Base-by-base conservation (phyloP, 1,284 basidiomycete genomes). In the Clitocybe nebularis region DNA sequence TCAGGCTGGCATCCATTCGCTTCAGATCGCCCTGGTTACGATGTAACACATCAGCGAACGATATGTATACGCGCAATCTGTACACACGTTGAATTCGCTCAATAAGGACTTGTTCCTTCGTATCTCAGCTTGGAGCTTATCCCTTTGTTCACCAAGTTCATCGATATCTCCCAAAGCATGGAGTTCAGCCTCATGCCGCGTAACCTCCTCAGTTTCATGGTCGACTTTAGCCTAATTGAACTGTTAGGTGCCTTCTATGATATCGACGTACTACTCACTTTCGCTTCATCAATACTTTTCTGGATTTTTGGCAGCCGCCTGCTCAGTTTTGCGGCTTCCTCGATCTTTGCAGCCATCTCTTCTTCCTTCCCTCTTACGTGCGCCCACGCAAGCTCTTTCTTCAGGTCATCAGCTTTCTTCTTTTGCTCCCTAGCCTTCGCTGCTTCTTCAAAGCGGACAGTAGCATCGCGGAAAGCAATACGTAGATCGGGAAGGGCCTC, bases 361-460 rank as follows among this genome's bases (percentile, higher is more conserved):
- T 69, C 63, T 57, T 89, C 75, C 57, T 92, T 93, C 9, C 69
- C 69, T 2, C 72, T 73, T 9, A 98, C 92, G 55, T 90, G 88
- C 5, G 89, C 77, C 95, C 95, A 98, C 0, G 90, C 91, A 7
- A 91, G 64, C 62, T 94, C 88, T 50, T 81, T 81, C 68, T 89
- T 86, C 38, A 93, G 67, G 13, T 80, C 76, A 28, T 82, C 77
- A 4, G 77, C 72, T 57, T 79, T 84, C 50, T 77, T 67, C 53
- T 81, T 75, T 54, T 89, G 83, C 49, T 85, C 78, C 2, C 81
- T 69, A 5, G 88, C 89, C 51, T 83, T 84, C 11, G 75, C 65
- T 0, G 90, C 86, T 50, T 88, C 84, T 42, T 84, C 67, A 53
- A 81, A 88, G n/a, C 79, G 75, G 1, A 67, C 59, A 0, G 69